Base-by-base conservation (phyloP, 306 rosid genomes). In the Senna siamea region DNA sequence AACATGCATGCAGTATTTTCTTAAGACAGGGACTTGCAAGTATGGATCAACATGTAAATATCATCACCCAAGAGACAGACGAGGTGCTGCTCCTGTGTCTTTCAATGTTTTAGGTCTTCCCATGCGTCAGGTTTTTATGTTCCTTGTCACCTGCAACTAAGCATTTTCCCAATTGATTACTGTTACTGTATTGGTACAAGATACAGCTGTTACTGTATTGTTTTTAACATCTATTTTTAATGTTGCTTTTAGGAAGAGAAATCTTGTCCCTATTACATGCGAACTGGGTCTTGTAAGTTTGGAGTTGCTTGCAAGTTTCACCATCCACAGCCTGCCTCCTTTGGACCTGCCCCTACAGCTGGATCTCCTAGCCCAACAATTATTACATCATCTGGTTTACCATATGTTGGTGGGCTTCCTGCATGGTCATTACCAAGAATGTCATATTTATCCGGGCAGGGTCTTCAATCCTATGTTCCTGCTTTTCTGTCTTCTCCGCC, bases 1-100 rank as follows among this genome's bases (percentile, higher is more conserved):
- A 66, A 77, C 66, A 61, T 60, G 50, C 72, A 51, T 80, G 86
- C 92, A 93, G 98, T 93, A 93, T 83, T 93, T 87, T 84, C 90
- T 93, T 86, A 93, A 90, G 93, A 93, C 98, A 44, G 97, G 98
- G 77, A 93, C 97, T 65, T 93, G 98, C 87, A 93, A 93, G 80
- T 93, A 93, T 85, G 97, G 98, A 72, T 74, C 96, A 32, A 89
- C 98, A 15, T 93, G 98, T 84, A 93, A 93, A 84, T 93, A 90
- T 80, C 98, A 93, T 82, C 98, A 93, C 67, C 98, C 97, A 68
- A 89, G 87, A 84, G 98, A 93, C 84, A 86, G 98, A 85, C 89
- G 89, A 64, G 98, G 98, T 74, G 97, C 96, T 84, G 93, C 89
- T 69, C 97, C 98, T 9, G 96, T 93, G 11, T 66, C 77, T 46